A percentile compares a stretch with the other conserved stretches of the same genome.
Conservation (phyloP, 164 flowering plant genomes). For the Stephania japonica region DNA sequence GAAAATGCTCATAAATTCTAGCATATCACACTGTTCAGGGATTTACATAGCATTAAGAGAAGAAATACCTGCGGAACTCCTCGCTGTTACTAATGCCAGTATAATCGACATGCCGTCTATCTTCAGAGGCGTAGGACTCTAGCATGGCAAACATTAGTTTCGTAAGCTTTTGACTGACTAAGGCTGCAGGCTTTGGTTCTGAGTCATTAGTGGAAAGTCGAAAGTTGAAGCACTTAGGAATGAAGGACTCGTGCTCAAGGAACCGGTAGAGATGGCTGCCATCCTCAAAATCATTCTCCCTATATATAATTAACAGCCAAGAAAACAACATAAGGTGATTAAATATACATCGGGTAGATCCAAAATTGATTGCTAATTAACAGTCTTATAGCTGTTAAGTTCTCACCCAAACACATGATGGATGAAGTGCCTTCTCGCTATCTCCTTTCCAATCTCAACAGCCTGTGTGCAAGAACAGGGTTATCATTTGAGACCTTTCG, state of each 20-base stretch:
- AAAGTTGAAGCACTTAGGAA: slow-evolving; percentile 72
- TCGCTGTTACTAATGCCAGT: slow-evolving; percentile 68
- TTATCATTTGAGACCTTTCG: too few relatives aligned
- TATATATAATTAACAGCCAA: slow-evolving; percentile 9
- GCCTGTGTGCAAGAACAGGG: slow-evolving; percentile 37
- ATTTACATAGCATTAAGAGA: not conserved
- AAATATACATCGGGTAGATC: not conserved
- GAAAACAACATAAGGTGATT: not conserved
- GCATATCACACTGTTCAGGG: not conserved
- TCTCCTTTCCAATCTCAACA: slow-evolving; percentile 60
- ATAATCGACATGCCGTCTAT: slow-evolving; percentile 63
- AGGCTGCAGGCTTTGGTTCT: slow-evolving; percentile 57
- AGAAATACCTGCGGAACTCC: slow-evolving; percentile 77
- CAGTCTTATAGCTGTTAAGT: not conserved
- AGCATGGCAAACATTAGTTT: slow-evolving; percentile 85
- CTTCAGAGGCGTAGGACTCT: slow-evolving; percentile 81
- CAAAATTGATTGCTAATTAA: not conserved
- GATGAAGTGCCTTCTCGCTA: slow-evolving; percentile 75
- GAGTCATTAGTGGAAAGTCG: slow-evolving; percentile 56
- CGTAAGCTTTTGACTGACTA: slow-evolving; percentile 45
- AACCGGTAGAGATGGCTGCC: slow-evolving; percentile 81
- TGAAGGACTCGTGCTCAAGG: slow-evolving; percentile 81
- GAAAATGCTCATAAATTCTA: not conserved
- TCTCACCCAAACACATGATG: slow-evolving; percentile 80
- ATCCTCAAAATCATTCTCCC: slow-evolving; percentile 81